Evolutionary conservation across 2,329 filamentous ascomycete genomes (phyloP), one percentile per base, ranked within the genome.

Genomic region (Mycosphaerelloides madeirae): DNA sequence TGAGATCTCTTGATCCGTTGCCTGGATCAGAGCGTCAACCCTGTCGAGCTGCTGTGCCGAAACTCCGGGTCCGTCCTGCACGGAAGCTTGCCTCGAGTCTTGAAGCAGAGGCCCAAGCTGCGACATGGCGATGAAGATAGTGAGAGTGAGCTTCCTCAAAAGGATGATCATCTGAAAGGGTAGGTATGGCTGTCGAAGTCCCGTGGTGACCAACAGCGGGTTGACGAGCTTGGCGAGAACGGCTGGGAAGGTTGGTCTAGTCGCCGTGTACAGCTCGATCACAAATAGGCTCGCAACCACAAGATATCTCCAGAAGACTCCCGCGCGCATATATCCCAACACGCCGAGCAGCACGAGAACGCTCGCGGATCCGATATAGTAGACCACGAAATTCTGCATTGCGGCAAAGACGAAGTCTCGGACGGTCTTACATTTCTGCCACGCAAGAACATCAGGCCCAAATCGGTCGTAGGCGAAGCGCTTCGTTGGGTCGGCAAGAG

Each of bases 391-490:
- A 9, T 66, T 64, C 52, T 77, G 75, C n/a, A 87, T 69, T 43
- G 87, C 89, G 12, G 75, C 72, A 41, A 77, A 71, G 37, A 94
- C 72, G 63, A 79, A 95, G 63, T 95, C 90, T 48, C 77, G 77
- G 44, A 86, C 70, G 0, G 84, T 87, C 41, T 75, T 69, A 67
- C 81, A 84, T 52, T 78, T 73, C 52, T 77, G 71, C 83, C 84
- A 91, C 7, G 65, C 63, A 11, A 84, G 65, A 15, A 90, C 75
- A 20, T 80, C 79, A 1, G 87, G 83, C 0, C 90, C 90, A 64
- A 95, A 89, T 37, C 88, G 81, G 63, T 95, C 88, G 68, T 96
- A 96, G 6, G 87, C 89, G 64, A 93, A 95, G 44, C 88, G 78
- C 59, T 79, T 82, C 1, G 80, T 81, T 2, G 85, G 80, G 60